Conservation (phyloP, 768 basidiomycete genomes). For the Suillus spraguei region DNA sequence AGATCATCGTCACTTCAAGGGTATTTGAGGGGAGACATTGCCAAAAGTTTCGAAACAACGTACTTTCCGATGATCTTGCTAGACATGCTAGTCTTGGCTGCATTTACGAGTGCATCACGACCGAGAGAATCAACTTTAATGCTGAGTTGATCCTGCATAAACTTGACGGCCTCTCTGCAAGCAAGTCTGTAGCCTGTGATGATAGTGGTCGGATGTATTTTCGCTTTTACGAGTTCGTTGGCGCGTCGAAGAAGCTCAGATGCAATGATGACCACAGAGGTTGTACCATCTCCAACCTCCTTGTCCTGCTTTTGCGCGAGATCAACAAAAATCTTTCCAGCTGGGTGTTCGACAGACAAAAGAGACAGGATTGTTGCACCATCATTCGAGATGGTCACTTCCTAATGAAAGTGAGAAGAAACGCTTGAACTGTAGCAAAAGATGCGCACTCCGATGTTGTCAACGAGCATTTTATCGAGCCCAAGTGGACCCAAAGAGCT, state of each 20-base stretch:
- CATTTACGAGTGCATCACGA: conserved; percentile 89
- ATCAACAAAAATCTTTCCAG: conserved; percentile 96
- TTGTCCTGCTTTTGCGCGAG: conserved; percentile 99
- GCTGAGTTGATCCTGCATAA: conserved; percentile 96
- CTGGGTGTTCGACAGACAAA: conserved; percentile 94
- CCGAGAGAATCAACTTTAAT: conserved; percentile 94
- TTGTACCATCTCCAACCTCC: conserved; percentile 99
- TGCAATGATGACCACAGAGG: conserved; percentile 96
- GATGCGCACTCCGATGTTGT: conserved; percentile 89
- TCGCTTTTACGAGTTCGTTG: conserved; percentile 96
- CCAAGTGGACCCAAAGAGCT: conserved; percentile 95
- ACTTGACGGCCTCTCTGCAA: conserved; percentile 95
- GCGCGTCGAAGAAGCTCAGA: conserved; percentile 96
- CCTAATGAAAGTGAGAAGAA: conserved; percentile 48
- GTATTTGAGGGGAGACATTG: conserved; percentile 1
- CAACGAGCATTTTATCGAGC: conserved; percentile 96
- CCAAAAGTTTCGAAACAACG: conserved; percentile 35
- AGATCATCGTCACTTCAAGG: conserved; percentile 86
- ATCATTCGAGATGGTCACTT: conserved; percentile 99
- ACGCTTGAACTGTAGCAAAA: not conserved
- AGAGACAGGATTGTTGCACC: conserved; percentile 98
- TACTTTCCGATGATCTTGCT: conserved; percentile 98
- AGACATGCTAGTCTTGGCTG: conserved; percentile 98
- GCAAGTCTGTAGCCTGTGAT: conserved; percentile 98
- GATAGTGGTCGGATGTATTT: conserved; percentile 98